phyloP scores from a whole-genome alignment of 2,329 filamentous ascomycete genomes.

The Davidsoniella neocaledoniae region DNA sequence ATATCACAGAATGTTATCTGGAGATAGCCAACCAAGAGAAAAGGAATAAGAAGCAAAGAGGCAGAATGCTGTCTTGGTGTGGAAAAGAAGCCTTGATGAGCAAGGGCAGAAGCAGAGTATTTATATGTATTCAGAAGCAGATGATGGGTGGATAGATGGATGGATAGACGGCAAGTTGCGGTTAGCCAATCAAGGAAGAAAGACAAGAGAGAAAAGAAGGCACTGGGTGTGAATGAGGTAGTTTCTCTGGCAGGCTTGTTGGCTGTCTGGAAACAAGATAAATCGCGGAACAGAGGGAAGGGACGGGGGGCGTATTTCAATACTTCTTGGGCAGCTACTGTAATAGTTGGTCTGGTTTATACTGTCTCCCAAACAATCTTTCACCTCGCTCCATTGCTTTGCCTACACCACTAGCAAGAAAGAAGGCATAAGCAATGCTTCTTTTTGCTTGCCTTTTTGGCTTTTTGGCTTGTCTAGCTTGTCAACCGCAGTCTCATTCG shows the following conservation, averaged over 20 bases:
- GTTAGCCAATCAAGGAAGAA: not conserved
- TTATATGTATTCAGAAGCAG: not conserved
- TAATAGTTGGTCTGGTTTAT: too few species aligned
- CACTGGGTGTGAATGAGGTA: not conserved
- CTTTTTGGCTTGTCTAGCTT: not conserved
- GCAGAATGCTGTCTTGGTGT: too few species aligned
- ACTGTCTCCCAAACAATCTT: too few species aligned
- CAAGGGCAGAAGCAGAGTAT: too few species aligned
- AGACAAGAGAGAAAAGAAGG: not conserved
- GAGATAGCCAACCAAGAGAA: too few species aligned
- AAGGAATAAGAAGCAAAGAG: too few species aligned
- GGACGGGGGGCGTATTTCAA: constrained; percentile 1
- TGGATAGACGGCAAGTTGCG: not conserved
- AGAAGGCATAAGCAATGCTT: too few species aligned
- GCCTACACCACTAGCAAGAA: too few species aligned
- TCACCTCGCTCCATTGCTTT: too few species aligned
- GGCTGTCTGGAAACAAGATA: not conserved
- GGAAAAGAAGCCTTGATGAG: too few species aligned
- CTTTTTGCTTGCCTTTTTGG: not conserved
- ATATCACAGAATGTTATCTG: too few species aligned
- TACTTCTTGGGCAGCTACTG: not conserved
- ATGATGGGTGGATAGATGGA: not conserved
- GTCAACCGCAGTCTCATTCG: constrained; percentile 1
- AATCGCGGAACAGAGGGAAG: not conserved
- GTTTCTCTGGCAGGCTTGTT: too few species aligned